Conservation (phyloP, 148 eudicot genomes). For the Arbutus unedo region DNA sequence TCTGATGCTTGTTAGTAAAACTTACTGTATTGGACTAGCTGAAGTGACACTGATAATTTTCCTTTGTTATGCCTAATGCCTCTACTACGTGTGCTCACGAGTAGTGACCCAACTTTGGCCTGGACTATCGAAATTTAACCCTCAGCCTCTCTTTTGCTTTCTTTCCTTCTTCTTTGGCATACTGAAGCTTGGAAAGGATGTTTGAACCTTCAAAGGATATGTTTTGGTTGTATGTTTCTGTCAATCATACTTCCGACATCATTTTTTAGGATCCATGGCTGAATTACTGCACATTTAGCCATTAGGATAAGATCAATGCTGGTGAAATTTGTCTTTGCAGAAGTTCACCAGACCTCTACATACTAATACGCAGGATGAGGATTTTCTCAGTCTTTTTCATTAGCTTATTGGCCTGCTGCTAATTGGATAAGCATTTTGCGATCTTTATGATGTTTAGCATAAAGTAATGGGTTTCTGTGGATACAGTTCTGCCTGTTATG, state of each 20-base stretch:
- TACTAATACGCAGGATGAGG: neutral
- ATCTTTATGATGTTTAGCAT: neutral
- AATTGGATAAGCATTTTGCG: neutral
- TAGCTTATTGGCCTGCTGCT: neutral
- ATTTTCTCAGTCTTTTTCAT: neutral
- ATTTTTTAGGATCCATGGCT: conserved; percentile 2
- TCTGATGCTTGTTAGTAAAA: neutral
- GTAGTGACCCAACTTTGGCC: neutral
- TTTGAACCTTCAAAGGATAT: neutral
- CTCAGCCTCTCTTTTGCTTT: neutral
- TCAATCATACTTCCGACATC: neutral
- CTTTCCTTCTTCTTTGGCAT: neutral
- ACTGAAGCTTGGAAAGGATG: conserved; percentile 2
- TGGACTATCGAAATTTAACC: neutral
- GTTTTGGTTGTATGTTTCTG: neutral
- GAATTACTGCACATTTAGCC: neutral
- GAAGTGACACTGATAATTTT: neutral
- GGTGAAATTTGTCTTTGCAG: neutral
- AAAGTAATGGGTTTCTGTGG: conserved; percentile 6
- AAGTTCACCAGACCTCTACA: neutral
- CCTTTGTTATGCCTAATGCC: neutral
- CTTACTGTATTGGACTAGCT: neutral
- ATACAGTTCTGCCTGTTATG: conserved; percentile 93
- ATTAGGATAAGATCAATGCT: neutral
- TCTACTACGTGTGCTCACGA: neutral